A percentile compares a stretch with the other conserved stretches of the same genome.
phyloP scores from a whole-genome alignment of 257 asterid species.

The Plantago elongata region DNA sequence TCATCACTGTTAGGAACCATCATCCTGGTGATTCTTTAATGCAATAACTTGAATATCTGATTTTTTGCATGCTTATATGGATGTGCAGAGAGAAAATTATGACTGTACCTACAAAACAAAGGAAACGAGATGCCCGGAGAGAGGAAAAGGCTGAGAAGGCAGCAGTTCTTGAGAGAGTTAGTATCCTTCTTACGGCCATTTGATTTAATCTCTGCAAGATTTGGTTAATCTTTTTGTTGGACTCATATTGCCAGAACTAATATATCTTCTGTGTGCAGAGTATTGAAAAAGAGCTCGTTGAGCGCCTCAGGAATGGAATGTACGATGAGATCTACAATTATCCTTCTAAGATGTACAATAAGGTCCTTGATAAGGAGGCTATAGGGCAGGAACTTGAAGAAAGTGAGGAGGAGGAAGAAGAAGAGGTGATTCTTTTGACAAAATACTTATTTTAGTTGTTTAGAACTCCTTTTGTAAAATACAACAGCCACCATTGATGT shows the following conservation, averaged over 20 bases:
- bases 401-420: conserved; percentile 41
- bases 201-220: conserved; percentile 3
- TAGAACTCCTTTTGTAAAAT: no score
- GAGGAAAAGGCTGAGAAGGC: conserved; percentile 91
- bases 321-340: conserved; percentile 68
- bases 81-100: conserved; percentile 78
- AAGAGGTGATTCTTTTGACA: conserved; percentile 38
- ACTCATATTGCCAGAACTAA: conserved; percentile 12
- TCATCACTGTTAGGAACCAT: conserved; percentile 1
- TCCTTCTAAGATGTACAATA: conserved; percentile 46
- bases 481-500: no score
- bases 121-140: conserved; percentile 80
- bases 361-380: conserved; percentile 54
- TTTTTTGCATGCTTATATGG: background rate
- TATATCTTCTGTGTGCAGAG: conserved; percentile 37
- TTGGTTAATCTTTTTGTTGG: conserved; percentile 3
- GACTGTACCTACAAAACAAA: conserved; percentile 74
- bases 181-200: background rate
- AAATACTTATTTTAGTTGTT: background rate
- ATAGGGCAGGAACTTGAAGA: conserved; percentile 32
- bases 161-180: conserved; percentile 69
- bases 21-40: conserved; percentile 3
- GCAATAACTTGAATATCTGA: conserved; percentile 5
- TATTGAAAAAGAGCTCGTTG: conserved; percentile 83
- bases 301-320: conserved; percentile 66